Percentiles rank a stretch among this genome's conserved stretches.
phyloP scores from a whole-genome alignment of 768 basidiomycete genomes.

The Rhodotorula toruloides region DNA sequence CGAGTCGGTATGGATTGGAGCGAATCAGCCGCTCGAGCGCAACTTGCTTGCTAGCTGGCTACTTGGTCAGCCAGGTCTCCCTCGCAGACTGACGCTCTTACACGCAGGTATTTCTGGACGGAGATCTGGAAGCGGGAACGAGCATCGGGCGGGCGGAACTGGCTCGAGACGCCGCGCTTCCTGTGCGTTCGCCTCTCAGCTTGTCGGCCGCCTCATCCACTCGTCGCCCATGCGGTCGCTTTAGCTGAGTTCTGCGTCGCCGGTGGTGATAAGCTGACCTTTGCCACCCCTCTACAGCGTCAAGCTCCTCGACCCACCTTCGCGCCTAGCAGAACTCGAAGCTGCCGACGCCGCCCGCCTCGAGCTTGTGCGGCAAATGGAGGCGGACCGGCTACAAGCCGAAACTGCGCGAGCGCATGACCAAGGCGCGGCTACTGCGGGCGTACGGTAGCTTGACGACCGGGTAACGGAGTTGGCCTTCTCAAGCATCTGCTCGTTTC shows the following conservation, averaged over 20 bases:
- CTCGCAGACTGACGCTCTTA: neutral
- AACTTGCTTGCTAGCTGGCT: no score
- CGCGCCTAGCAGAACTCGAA: slow-evolving; percentile 12
- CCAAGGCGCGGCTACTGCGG: neutral
- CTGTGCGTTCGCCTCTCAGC: slow-evolving; percentile 8
- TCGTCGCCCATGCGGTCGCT: neutral
- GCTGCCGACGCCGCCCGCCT: neutral
- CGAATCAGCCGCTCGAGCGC: no score
- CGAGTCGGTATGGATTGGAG: no score
- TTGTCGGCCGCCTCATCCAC: neutral
- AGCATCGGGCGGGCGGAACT: slow-evolving; percentile 36
- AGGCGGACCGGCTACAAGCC: neutral
- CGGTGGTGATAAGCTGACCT: neutral
- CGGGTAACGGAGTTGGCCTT: no score
- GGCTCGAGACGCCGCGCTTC: slow-evolving; percentile 37
- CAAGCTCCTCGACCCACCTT: slow-evolving; percentile 20
- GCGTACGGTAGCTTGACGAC: no score
- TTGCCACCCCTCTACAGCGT: neutral
- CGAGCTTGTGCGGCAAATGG: neutral
- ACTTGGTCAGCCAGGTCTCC: no score
- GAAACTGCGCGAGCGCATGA: neutral
- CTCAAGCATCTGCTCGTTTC: no score
- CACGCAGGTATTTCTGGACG: slow-evolving; percentile 39
- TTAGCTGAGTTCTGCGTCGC: neutral
- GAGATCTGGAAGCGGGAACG: slow-evolving; percentile 39